A percentile compares a stretch with the other conserved stretches of the same genome.
phyloP scores from a whole-genome alignment of 148 eudicot species.

The Rheum nobile region DNA sequence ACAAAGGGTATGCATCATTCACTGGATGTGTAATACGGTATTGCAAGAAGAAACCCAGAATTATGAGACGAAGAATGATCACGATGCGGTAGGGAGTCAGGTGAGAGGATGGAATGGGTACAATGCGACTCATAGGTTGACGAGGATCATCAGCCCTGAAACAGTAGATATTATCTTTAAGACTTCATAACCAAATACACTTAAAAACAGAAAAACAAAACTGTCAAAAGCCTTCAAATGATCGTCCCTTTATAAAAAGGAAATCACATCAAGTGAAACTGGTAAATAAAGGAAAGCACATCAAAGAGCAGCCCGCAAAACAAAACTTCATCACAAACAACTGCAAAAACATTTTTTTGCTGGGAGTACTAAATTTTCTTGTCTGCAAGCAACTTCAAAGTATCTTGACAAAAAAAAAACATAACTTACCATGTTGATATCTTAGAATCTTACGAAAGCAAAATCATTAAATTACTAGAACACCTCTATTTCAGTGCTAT shows the following conservation, averaged over 20 bases:
- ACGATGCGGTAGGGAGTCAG: conserved; percentile 86
- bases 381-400: neutral
- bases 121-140: conserved; percentile 86
- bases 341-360: neutral
- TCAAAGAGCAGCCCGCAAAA: neutral
- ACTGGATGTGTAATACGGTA: conserved; percentile 91
- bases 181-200: neutral
- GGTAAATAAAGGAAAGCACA: neutral
- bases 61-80: conserved; percentile 79
- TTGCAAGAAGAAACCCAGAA: conserved; percentile 85
- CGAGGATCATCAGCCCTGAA: conserved; percentile 94
- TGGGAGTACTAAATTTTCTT: neutral
- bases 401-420: neutral
- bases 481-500: neutral
- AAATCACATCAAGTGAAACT: neutral
- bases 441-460: neutral
- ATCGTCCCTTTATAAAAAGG: neutral
- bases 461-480: neutral
- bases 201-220: neutral
- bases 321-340: neutral
- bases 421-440: neutral
- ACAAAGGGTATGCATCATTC: conserved; percentile 84
- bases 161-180: conserved; percentile 10
- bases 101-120: conserved; percentile 72
- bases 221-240: neutral